Base-by-base conservation (phyloP, 441 rosid species). In the Gossypium schwendimanii region DNA sequence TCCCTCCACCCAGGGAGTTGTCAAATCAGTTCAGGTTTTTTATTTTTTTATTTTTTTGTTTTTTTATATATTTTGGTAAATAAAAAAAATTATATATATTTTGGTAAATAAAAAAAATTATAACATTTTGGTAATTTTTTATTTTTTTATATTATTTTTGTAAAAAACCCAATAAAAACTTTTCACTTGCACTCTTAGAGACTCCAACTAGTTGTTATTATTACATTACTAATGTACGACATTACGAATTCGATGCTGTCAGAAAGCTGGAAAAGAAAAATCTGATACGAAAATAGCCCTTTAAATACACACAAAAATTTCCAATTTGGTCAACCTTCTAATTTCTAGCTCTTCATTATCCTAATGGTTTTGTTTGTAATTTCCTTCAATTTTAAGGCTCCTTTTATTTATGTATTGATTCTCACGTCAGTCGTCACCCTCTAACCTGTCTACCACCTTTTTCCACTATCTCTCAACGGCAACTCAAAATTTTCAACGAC, bases 341-440 rank as follows among this genome's bases (percentile, higher is more conserved):
- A 0, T 28, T 18, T 17, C 17, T 31, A 36, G 57, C 28, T 36
- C 12, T 47, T 1, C 3, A 2, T 21, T 5, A 1, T n/a, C 1
- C 2, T 4, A 8, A 23, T 2, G 72, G 78, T 0, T 64, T 12
- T 17, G 9, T 10, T 24, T n/a, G 76, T 41, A 78, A 78, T 70
- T 74, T 55, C 10, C 3, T 47, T 2, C 7, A 70, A 65, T 9
- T 10, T 0, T 0, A 49, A 39, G 73, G 64, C 1, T 53, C 8
- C 41, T 55, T 52, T 1, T 9, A 1, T 20, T 28, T n/a, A 4
- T 20, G 14, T 0, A 1, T 47, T 50, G 58, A 24, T 2, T 12
- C 52, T 1, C 72, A 18, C 10, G 7, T 54, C 26, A 20, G 45
- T 31, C 9, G 17, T 31, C 57, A 21, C 63, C 47, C 64, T 78